Conservation (phyloP, 192 early-diverging fungal species). For the Piromyces finnis region DNA sequence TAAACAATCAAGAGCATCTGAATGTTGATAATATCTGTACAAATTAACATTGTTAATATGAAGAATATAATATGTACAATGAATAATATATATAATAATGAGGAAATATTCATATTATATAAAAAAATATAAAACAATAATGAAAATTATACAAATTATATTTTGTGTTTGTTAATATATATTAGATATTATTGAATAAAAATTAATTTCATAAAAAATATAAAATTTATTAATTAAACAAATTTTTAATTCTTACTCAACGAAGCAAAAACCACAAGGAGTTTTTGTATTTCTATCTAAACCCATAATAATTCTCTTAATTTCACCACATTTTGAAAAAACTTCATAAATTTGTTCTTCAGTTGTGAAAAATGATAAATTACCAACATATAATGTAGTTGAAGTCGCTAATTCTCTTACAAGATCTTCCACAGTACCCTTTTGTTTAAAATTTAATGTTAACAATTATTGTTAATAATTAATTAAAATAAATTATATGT, state of each 20-base stretch:
- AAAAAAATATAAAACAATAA: too few species aligned
- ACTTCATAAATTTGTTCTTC: slow-evolving; percentile 96
- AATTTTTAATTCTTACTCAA: slow-evolving; percentile 49
- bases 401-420: slow-evolving; percentile 17
- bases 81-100: too few species aligned
- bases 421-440: slow-evolving; percentile 23
- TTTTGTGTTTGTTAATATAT: too few species aligned
- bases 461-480: too few species aligned
- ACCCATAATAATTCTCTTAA: slow-evolving; percentile 98
- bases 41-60: too few species aligned
- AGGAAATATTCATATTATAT: too few species aligned
- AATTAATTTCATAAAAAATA: neutral
- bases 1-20: slow-evolving; percentile 84
- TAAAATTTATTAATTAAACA: neutral
- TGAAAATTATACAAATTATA: too few species aligned
- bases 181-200: too few species aligned
- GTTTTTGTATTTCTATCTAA: slow-evolving; percentile 81
- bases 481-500: too few species aligned
- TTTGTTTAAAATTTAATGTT: neutral
- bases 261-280: slow-evolving; percentile 98
- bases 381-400: slow-evolving; percentile 87
- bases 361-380: slow-evolving; percentile 92
- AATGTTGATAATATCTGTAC: slow-evolving; percentile 66
- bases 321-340: slow-evolving; percentile 89
- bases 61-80: too few species aligned